Percentiles rank a stretch among this genome's conserved stretches.
Evolutionary conservation across 495 filamentous ascomycete species (phyloP).

Genomic region (Penicillium manginii): DNA sequence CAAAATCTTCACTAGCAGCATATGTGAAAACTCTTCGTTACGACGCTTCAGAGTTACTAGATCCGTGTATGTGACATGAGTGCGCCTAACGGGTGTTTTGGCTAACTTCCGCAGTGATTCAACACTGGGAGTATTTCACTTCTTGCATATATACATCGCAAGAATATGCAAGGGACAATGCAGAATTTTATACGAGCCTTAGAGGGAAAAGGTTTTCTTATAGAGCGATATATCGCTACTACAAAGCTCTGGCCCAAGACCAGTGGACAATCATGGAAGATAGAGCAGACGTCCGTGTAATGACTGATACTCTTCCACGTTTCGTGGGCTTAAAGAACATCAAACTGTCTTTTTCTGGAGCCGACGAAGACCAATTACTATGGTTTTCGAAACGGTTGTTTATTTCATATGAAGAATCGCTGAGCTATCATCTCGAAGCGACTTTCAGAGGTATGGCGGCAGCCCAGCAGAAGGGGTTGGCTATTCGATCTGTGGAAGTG

Average conservation of each 20-base stretch:
- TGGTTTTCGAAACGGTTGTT: slow-evolving; percentile 10
- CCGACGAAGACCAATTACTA: slow-evolving; percentile 11
- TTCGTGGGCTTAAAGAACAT: neutral
- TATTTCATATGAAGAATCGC: slow-evolving; percentile 2
- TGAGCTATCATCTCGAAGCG: slow-evolving; percentile 6
- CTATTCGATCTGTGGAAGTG: slow-evolving; percentile 5
- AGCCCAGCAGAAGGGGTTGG: neutral
- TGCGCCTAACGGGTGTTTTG: neutral
- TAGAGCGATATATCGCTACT: slow-evolving; percentile 9
- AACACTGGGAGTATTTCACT: slow-evolving; percentile 12
- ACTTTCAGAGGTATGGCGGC: neutral
- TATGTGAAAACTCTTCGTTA: slow-evolving; percentile 11
- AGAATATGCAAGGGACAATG: slow-evolving; percentile 11
- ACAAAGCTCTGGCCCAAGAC: slow-evolving; percentile 2
- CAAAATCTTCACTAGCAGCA: neutral
- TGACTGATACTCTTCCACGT: neutral
- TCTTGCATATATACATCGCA: slow-evolving; percentile 7
- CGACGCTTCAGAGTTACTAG: slow-evolving; percentile 9
- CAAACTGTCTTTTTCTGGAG: slow-evolving; percentile 6
- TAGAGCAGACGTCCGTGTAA: slow-evolving; percentile 2
- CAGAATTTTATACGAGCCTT: slow-evolving; percentile 8
- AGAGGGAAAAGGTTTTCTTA: slow-evolving; percentile 12
- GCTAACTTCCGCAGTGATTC: slow-evolving; percentile 10
- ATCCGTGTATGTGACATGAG: slow-evolving; percentile 3
- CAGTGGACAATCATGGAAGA: slow-evolving; percentile 6